phyloP scores from a whole-genome alignment of 257 asterid species.

The Ocimum tenuiflorum region DNA sequence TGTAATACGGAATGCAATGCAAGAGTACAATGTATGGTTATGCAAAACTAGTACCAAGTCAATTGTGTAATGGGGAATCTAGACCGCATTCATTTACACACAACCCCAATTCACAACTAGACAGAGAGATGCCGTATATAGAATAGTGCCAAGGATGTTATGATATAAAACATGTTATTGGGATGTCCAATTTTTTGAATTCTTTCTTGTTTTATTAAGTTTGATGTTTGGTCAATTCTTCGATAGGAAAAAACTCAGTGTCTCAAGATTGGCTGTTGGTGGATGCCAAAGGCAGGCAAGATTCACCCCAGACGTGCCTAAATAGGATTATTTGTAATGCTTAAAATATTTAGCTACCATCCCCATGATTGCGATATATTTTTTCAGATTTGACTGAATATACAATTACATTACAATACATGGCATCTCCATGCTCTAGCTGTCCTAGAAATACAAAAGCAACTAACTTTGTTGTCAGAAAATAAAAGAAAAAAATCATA shows the following conservation, averaged over 20 bases:
- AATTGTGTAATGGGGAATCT: too few species aligned
- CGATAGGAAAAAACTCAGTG: not conserved
- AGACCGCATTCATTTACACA: not conserved
- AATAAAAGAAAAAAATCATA: not conserved
- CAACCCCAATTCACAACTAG: too few species aligned
- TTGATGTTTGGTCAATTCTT: too few species aligned
- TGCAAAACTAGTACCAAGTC: too few species aligned
- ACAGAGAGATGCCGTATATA: too few species aligned
- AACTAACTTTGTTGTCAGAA: not conserved
- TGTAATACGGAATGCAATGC: too few species aligned
- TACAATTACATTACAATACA: not conserved
- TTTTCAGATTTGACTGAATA: conserved; percentile 12
- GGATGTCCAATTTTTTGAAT: not conserved
- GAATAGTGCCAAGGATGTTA: too few species aligned
- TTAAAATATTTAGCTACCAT: not conserved
- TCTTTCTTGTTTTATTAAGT: not conserved
- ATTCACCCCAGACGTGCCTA: conserved; percentile 2
- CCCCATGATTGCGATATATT: not conserved
- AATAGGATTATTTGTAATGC: not conserved
- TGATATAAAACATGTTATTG: not conserved
- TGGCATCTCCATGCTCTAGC: conserved; percentile 10
- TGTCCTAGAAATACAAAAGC: conserved; percentile 7
- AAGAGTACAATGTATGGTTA: too few species aligned
- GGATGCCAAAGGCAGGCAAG: conserved; percentile 1
- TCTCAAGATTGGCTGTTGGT: not conserved